Evolutionary conservation across 768 basidiomycete species (phyloP).

Genomic region (Tulasnella sp.): DNA sequence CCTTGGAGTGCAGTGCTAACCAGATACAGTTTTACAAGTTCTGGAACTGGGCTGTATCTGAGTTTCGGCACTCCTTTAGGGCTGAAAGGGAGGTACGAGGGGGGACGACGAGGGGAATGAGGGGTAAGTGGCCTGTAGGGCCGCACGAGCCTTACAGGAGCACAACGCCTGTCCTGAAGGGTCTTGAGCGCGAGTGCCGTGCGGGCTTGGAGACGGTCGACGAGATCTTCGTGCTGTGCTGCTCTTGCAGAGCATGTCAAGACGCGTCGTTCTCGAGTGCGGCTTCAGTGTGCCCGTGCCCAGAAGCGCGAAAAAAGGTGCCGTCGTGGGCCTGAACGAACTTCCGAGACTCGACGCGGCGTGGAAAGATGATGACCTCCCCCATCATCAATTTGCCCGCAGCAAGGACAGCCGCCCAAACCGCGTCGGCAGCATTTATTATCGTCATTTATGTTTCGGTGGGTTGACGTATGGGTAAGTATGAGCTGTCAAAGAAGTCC

Average conservation of each 20-base stretch:
- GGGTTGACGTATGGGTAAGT: background rate
- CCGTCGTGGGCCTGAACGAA: background rate
- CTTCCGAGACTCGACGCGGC: background rate
- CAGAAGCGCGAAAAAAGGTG: background rate
- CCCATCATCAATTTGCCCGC: background rate
- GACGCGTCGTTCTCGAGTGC: background rate
- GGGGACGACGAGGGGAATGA: background rate
- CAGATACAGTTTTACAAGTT: background rate
- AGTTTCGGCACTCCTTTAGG: background rate
- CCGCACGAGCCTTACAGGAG: constrained; percentile 2
- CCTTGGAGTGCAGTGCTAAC: constrained; percentile 9
- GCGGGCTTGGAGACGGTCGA: background rate
- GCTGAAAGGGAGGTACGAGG: constrained; percentile 4
- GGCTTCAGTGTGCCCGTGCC: background rate
- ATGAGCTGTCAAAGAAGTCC: constrained; percentile 6
- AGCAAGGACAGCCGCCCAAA: constrained; percentile 4
- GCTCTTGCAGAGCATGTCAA: background rate
- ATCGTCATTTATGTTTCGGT: constrained; percentile 1
- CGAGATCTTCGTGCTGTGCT: background rate
- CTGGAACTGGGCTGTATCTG: background rate
- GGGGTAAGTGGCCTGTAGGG: background rate
- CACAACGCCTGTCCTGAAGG: background rate
- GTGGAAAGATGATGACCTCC: background rate
- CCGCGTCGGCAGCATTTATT: background rate
- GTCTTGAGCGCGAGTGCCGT: background rate